Evolutionary conservation across 2,329 filamentous ascomycete species (phyloP).

Genomic region (Exserohilum rostratum): DNA sequence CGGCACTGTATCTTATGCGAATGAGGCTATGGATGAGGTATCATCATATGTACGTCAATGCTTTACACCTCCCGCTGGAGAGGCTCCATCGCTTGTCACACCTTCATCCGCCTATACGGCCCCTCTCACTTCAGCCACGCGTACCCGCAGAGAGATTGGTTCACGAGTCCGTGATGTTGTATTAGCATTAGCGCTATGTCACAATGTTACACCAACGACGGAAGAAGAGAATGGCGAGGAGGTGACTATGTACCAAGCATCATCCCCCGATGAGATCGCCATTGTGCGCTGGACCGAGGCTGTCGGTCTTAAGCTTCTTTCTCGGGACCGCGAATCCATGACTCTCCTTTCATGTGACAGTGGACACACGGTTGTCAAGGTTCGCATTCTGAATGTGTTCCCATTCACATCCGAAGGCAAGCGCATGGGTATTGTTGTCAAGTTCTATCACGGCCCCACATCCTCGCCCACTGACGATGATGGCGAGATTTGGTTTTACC

Average conservation of each 20-base stretch:
- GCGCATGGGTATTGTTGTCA: slow-evolving; percentile 95
- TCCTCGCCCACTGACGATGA: slow-evolving; percentile 56
- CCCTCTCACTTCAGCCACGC: slow-evolving; percentile 69
- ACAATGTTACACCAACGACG: slow-evolving; percentile 92
- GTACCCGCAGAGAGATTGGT: slow-evolving; percentile 90
- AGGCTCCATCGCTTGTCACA: slow-evolving; percentile 64
- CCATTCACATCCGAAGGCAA: slow-evolving; percentile 98
- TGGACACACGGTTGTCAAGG: slow-evolving; percentile 76
- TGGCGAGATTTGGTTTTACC: slow-evolving; percentile 96
- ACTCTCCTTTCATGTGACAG: slow-evolving; percentile 77
- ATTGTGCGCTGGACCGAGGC: slow-evolving; percentile 96
- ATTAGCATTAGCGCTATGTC: slow-evolving; percentile 87
- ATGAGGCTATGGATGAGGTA: slow-evolving; percentile 99
- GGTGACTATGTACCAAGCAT: slow-evolving; percentile 90
- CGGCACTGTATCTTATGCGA: slow-evolving; percentile 96
- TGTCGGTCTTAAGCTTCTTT: slow-evolving; percentile 81
- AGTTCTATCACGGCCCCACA: slow-evolving; percentile 64
- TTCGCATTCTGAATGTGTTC: slow-evolving; percentile 90
- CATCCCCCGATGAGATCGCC: slow-evolving; percentile 96
- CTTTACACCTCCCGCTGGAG: slow-evolving; percentile 61
- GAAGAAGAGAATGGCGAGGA: slow-evolving; percentile 81
- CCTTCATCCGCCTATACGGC: slow-evolving; percentile 73
- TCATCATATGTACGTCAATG: slow-evolving; percentile 82
- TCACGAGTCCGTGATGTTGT: slow-evolving; percentile 92
- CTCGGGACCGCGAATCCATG: slow-evolving; percentile 88